Evolutionary conservation across 1,284 basidiomycete genomes (phyloP), one percentile per base, ranked within the genome.

Genomic region (Grifola frondosa): DNA sequence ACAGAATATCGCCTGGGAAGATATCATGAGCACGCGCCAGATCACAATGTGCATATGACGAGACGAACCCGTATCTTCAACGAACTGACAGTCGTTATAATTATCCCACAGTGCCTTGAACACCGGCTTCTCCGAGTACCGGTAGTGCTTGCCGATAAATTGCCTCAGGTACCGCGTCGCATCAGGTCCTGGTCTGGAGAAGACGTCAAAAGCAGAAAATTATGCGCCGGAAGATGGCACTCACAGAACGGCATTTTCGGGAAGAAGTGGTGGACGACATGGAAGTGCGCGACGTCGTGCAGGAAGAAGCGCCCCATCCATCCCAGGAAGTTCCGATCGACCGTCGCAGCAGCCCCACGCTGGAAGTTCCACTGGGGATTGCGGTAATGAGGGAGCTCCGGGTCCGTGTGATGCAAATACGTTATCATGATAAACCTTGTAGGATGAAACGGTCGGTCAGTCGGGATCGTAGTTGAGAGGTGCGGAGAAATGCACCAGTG

Each of bases 71-170:
- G 73, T 71, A 58, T 84, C 78, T 53, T 91, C 88, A 33, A 91
- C 81, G 64, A 85, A 90, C 59, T 82, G 70, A 53, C 78, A 84
- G 17, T 70, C 63, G 55, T 79, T 81, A 57, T 79, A 81, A 42
- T 63, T 77, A 5, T 74, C 65, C 78, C 78, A 81, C 4, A 82
- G 67, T 3, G 76, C 72, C 46, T 66, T 58, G 65, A 80, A 80
- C 3, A 68, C 67, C 16, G 73, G 71, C 42, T 70, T 67, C 22
- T 75, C 66, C 9, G 74, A 76, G 45, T 57, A 69, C 15, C 58
- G 64, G 49, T 80, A 80, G 55, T 80, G 72, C 1, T 76, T 68
- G 11, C 78, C 76, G 31, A 81, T 70, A 52, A 79, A 75, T 2
- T 62, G 64, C 42, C 73, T 73, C 40, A 82, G 57, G 51, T 80